Conservation (phyloP, 2,329 filamentous ascomycete genomes). For the Alternaria incomplexa region DNA sequence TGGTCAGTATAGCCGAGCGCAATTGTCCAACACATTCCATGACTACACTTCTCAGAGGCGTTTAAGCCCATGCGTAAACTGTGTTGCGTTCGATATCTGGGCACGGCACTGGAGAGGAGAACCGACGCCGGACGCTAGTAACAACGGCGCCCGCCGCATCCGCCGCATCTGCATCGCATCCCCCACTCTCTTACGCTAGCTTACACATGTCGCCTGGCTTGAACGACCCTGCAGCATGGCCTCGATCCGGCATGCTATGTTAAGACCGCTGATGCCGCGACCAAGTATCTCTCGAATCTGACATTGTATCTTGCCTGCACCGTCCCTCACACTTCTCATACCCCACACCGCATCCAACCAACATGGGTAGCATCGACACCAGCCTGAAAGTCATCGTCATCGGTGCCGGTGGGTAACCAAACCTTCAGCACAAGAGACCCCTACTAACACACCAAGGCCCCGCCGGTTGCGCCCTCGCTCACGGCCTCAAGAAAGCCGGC, state of each 20-base stretch:
- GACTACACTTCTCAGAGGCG: neutral
- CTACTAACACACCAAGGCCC: slow-evolving; percentile 38
- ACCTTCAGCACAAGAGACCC: neutral
- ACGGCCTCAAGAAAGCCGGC: slow-evolving; percentile 49
- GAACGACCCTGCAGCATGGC: neutral
- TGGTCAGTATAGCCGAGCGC: neutral
- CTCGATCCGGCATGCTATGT: neutral
- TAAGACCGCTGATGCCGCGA: neutral
- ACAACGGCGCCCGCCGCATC: slow-evolving; percentile 9
- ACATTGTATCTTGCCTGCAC: neutral
- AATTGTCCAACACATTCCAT: neutral
- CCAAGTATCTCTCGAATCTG: neutral
- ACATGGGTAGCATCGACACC: slow-evolving; percentile 4
- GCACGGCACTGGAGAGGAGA: slow-evolving; percentile 20
- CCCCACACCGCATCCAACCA: neutral
- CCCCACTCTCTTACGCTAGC: neutral
- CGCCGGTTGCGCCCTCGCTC: slow-evolving; percentile 51
- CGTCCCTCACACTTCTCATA: neutral
- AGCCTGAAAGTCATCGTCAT: slow-evolving; percentile 32
- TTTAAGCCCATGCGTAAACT: neutral
- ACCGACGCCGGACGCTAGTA: slow-evolving; percentile 15
- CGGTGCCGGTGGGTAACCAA: slow-evolving; percentile 24
- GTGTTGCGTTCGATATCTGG: neutral
- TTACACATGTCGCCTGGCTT: neutral
- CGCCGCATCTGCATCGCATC: slow-evolving; percentile 6